Base-by-base conservation (phyloP, 176 grass and related monocot genomes). In the Canna indica region DNA sequence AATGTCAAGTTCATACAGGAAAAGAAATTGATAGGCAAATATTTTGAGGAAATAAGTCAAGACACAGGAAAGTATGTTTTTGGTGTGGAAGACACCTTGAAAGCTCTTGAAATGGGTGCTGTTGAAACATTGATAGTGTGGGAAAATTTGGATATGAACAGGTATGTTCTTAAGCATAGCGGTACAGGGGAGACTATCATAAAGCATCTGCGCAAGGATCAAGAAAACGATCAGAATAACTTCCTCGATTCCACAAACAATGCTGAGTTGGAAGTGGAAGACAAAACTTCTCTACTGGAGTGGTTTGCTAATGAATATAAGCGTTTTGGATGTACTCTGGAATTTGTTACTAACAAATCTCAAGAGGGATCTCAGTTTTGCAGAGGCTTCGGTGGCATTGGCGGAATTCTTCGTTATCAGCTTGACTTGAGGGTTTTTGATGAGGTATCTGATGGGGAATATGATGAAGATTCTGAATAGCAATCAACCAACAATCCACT, bases 281-380 rank as follows among this genome's bases (percentile, higher is more conserved):
- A 88, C 50, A 88, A 67, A 50, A 50, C 17, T 1, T 73, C 72
- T 42, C 52, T 88, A 16, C 67, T 88, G 71, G 86, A 88, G 61
- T 88, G 86, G 86, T 88, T 88, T 36, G 79, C 82, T 1, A 79
- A 88, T 26, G 80, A 88, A 12, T 88, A 88, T 45, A 75, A 76
- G 35, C 78, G 81, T 31, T 88, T 78, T 11, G 86, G 82, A 34
- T 88, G 86, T 59, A 59, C 72, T 0, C 82, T 88, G 15, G 78
- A 84, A 75, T 84, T 88, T 4, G 82, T 88, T 39, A 88, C 86
- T 0, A 84, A 88, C 72, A 88, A 78, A 69, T 88, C 82, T 0
- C 86, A 88, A 71, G 82, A 88, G 78, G 86, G 86, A 39, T 88
- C 86, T 14, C 78, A 84, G 36, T 88, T 88, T 69, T 88, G 86